These are phyloP conservation scores for Xylariaceae sp. DNA, from an alignment of 2,329 filamentous ascomycete species.

Conservation along the genomic window DNA sequence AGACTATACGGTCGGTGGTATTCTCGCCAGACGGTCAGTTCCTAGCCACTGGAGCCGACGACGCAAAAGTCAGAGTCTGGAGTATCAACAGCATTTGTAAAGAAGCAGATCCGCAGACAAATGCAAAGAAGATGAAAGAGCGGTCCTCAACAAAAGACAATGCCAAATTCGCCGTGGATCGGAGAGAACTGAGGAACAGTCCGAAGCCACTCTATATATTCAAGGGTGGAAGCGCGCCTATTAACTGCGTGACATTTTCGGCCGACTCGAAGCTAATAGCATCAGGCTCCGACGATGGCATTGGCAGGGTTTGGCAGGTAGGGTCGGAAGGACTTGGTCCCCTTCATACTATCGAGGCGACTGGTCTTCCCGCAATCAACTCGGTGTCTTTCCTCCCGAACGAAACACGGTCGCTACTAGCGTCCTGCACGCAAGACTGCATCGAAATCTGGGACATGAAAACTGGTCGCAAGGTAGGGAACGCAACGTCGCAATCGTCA, in stretches of 20 bases:
- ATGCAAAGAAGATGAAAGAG: background rate
- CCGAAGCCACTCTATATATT: background rate
- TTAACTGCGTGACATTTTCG: background rate
- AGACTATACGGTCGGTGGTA: background rate
- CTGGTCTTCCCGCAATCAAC: background rate
- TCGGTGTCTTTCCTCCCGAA: background rate
- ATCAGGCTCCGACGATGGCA: background rate
- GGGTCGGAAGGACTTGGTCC: background rate
- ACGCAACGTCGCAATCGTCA: background rate
- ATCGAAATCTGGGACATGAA: background rate
- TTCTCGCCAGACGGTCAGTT: background rate
- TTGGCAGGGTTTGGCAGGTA: background rate
- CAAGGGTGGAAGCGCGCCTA: background rate
- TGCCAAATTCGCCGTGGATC: background rate
- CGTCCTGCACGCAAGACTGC: background rate
- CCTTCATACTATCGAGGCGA: background rate
- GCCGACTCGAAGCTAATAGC: background rate
- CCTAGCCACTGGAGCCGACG: background rate
- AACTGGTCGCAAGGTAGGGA: background rate
- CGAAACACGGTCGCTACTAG: background rate
- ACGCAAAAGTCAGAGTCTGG: background rate
- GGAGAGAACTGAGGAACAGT: background rate
- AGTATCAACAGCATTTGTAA: background rate
- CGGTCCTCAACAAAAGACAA: no score
- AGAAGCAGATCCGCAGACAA: background rate